A percentile compares a stretch with the other conserved stretches of the same genome.
These are phyloP conservation scores for Globisporangium solare DNA, from an alignment of 352 stramenopile genomes.

Conservation along the genomic window DNA sequence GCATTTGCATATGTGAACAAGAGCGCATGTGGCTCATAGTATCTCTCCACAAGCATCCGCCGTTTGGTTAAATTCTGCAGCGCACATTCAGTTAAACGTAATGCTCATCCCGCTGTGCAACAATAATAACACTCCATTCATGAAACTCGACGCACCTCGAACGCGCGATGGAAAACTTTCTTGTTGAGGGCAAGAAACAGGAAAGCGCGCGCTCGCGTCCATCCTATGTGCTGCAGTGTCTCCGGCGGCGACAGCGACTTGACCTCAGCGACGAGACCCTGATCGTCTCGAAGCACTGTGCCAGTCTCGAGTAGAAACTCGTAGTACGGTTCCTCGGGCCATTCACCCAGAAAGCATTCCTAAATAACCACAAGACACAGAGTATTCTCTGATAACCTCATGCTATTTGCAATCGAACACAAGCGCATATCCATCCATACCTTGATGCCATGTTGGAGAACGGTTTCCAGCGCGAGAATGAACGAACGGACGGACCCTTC, in stretches of 20 bases:
- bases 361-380: constrained; percentile 13
- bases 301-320: constrained; percentile 60
- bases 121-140: background rate
- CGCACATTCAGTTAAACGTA: background rate
- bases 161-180: constrained; percentile 64
- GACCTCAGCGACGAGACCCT: constrained; percentile 55
- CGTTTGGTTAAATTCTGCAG: constrained; percentile 67
- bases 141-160: constrained; percentile 26
- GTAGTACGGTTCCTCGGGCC: constrained; percentile 73
- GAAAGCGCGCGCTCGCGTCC: constrained; percentile 60
- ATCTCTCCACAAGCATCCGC: constrained; percentile 49
- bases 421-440: constrained; percentile 11
- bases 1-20: constrained; percentile 65
- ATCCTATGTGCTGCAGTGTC: constrained; percentile 54
- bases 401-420: too few species aligned
- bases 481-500: constrained; percentile 62
- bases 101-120: background rate
- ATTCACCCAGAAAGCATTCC: constrained; percentile 36
- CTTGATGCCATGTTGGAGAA: constrained; percentile 68
- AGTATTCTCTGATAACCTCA: background rate
- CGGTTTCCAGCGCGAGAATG: constrained; percentile 54
- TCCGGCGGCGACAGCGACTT: constrained; percentile 22
- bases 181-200: constrained; percentile 70
- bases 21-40: constrained; percentile 52
- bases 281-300: constrained; percentile 60